Conservation (phyloP, 805 yeast genomes). For the Huiozyma sinensis region DNA sequence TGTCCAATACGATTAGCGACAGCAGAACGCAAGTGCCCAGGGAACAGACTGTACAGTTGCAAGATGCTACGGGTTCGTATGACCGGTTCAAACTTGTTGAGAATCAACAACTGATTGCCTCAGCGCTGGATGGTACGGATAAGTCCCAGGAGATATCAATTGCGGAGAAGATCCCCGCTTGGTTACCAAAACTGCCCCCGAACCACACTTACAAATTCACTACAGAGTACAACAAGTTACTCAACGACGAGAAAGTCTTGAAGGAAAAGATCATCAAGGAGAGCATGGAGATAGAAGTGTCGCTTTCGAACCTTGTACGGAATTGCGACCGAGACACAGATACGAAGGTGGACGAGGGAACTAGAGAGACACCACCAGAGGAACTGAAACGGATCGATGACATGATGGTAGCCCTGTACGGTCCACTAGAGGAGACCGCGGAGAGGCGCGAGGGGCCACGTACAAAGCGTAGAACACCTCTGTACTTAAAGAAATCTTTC, state of each 20-base stretch:
- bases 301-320: conserved; percentile 34
- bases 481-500: conserved; percentile 25
- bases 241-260: conserved; percentile 60
- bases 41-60: neutral
- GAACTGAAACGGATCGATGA: neutral
- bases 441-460: neutral
- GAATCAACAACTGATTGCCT: conserved; percentile 3
- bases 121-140: neutral
- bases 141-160: no score
- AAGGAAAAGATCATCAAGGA: conserved; percentile 69
- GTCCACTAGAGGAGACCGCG: neutral
- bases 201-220: conserved; percentile 83
- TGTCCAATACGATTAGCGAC: no score
- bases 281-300: conserved; percentile 69
- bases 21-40: no score
- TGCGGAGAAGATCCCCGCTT: no score
- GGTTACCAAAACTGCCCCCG: conserved; percentile 79
- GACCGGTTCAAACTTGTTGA: conserved; percentile 7
- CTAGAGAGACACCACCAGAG: neutral
- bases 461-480: neutral
- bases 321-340: neutral
- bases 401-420: conserved; percentile 2
- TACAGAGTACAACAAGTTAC: conserved; percentile 50
- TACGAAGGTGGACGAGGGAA: neutral
- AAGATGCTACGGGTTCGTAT: neutral